Evolutionary conservation across 352 stramenopile species (phyloP), one percentile per base, ranked within the genome.

Genomic region (Thalassiosira mediterranea): DNA sequence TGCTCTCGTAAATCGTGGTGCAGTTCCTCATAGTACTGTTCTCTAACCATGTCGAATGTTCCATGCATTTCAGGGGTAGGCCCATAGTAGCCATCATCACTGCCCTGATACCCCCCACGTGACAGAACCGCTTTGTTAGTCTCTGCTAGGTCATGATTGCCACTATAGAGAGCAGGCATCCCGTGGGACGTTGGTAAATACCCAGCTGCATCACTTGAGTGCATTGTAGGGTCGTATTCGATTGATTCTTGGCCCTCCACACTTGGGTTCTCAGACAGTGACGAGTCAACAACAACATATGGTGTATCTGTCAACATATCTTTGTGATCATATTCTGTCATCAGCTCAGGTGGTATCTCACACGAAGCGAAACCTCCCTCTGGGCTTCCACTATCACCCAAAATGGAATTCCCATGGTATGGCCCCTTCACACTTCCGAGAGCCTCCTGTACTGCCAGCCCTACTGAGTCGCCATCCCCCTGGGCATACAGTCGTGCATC

Each of bases 401-500:
- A 32, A 37, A 66, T 63, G 8, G 59, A 65, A 38, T 72, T 66
- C 28, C 51, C 46, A 38, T 64, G 7, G n/a, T n/a, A n/a, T 26
- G 48, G 49, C 40, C 56, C 47, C 26, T 53, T 19, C 7, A 28
- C 31, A 40, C 59, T 72, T 0, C 69, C 65, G 28, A 93, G 52
- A 1, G 74, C 71, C 76, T 93, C 87, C 54, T 87, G 75, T 1
- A 91, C 53, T 21, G 87, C 89, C n/a, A 88, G 63, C 62, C 83
- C 84, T 7, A 90, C 31, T 19, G 52, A 60, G 28, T 11, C 40
- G 19, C 32, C 32, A 15, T 62, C 74, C 64, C 77, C 78, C 7
- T 32, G 44, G 4, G 76, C 78, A 79, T 91, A 93, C 25, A 93
- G 53, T 23, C 83, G 53, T 21, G 87, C 81, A 73, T 93, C 87